Evolutionary conservation across 768 basidiomycete species (phyloP).

Genomic region (Cystobasidium ongulense): DNA sequence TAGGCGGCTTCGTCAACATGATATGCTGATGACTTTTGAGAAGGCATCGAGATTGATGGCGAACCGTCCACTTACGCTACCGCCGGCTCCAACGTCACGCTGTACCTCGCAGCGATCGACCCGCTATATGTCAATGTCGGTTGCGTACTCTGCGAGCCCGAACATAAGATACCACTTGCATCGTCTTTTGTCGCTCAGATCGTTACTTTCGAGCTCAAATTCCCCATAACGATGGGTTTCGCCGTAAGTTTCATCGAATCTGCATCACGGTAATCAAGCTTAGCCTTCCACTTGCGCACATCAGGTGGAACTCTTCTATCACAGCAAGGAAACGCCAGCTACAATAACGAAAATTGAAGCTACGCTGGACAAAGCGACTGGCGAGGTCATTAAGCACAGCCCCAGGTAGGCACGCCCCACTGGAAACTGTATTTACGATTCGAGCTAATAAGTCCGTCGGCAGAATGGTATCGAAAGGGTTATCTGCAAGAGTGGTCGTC

Average conservation of each 20-base stretch:
- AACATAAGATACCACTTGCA: conserved; percentile 65
- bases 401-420: conserved; percentile 59
- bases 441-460: not conserved
- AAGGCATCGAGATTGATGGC: conserved; percentile 80
- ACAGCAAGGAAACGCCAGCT: conserved; percentile 84
- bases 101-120: conserved; percentile 76
- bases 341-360: conserved; percentile 72
- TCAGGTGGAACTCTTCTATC: conserved; percentile 88
- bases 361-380: conserved; percentile 67
- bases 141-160: conserved; percentile 71
- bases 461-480: conserved; percentile 76
- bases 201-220: conserved; percentile 83
- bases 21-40: conserved; percentile 47
- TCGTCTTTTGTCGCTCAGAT: conserved; percentile 74
- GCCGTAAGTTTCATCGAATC: conserved; percentile 62
- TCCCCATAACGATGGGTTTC: conserved; percentile 78
- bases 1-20: not conserved
- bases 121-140: conserved; percentile 78
- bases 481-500: conserved; percentile 78
- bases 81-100: conserved; percentile 78
- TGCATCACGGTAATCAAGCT: too few relatives aligned
- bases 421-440: not conserved
- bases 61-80: conserved; percentile 72
- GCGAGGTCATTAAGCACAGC: conserved; percentile 62
- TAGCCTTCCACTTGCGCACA: too few relatives aligned